A percentile compares a stretch with the other conserved stretches of the same genome.
Evolutionary conservation across 208 protist species (phyloP).

Genomic region (Dictyostelium gargantuum): DNA sequence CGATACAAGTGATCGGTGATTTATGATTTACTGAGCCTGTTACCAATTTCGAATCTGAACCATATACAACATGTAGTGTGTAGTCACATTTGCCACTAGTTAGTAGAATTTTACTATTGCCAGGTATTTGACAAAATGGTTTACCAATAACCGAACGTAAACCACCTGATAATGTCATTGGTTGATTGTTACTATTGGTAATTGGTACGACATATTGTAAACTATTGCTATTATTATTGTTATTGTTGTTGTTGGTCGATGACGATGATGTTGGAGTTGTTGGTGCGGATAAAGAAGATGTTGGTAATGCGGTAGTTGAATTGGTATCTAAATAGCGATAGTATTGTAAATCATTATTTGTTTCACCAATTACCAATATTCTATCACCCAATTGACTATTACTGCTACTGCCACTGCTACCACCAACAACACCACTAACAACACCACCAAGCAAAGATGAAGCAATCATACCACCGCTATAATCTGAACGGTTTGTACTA

Average conservation of each 20-base stretch:
- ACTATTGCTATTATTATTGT: neutral
- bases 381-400: neutral
- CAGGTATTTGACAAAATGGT: slow-evolving; percentile 26
- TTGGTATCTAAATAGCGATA: neutral
- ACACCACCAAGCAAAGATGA: neutral
- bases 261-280: neutral
- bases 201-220: neutral
- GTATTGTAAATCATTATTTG: slow-evolving; percentile 32
- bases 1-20: slow-evolving; percentile 22
- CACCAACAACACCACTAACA: neutral
- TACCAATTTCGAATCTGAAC: neutral
- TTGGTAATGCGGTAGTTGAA: too few species aligned
- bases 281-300: neutral
- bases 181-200: neutral
- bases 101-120: neutral
- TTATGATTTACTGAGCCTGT: neutral
- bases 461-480: neutral
- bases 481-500: neutral
- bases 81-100: slow-evolving; percentile 48
- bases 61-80: neutral
- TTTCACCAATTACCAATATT: slow-evolving; percentile 18
- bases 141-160: slow-evolving; percentile 5
- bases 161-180: neutral
- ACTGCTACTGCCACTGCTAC: neutral
- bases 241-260: neutral